A percentile compares a stretch with the other conserved stretches of the same genome.
Conservation (phyloP, 192 early-diverging fungal genomes). For the Coemansia sp. region DNA sequence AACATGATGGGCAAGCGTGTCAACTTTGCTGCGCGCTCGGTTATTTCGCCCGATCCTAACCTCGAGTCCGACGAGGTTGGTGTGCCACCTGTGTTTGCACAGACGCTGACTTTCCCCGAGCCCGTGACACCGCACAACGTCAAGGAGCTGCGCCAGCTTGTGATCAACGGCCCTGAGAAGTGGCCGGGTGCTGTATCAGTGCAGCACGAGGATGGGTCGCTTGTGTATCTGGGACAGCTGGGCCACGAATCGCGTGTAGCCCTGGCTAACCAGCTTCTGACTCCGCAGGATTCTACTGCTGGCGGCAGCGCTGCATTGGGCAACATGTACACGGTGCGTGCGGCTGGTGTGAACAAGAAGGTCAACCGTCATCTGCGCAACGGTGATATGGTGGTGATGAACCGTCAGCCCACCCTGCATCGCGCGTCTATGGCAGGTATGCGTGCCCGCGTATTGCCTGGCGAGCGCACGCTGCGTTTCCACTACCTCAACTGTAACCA, state of each 20-base stretch:
- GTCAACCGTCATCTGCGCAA: conserved; percentile 94
- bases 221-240: conserved; percentile 74
- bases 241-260: conserved; percentile 87
- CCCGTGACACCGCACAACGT: conserved; percentile 96
- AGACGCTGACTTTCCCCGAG: conserved; percentile 94
- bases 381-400: conserved; percentile 95
- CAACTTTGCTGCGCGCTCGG: conserved; percentile 96
- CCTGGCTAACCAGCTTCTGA: conserved; percentile 89
- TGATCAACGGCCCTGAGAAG: conserved; percentile 90
- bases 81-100: conserved; percentile 94
- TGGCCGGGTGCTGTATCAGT: conserved; percentile 97
- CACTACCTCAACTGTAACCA: conserved; percentile 96
- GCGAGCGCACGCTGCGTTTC: conserved; percentile 99
- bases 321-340: conserved; percentile 57
- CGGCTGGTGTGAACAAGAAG: conserved; percentile 85
- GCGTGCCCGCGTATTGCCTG: conserved; percentile 89
- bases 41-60: conserved; percentile 97
- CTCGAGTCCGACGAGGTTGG: conserved; percentile 98
- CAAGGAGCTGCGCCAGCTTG: conserved; percentile 81
- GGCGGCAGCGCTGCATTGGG: conserved; percentile 47
- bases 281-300: conserved; percentile 59
- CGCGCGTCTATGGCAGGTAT: conserved; percentile 99
- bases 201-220: conserved; percentile 91
- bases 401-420: conserved; percentile 99
- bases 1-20: conserved; percentile 99